These are phyloP conservation scores for Lactarius hatsudake DNA, from an alignment of 768 basidiomycete genomes.

Conservation along the genomic window DNA sequence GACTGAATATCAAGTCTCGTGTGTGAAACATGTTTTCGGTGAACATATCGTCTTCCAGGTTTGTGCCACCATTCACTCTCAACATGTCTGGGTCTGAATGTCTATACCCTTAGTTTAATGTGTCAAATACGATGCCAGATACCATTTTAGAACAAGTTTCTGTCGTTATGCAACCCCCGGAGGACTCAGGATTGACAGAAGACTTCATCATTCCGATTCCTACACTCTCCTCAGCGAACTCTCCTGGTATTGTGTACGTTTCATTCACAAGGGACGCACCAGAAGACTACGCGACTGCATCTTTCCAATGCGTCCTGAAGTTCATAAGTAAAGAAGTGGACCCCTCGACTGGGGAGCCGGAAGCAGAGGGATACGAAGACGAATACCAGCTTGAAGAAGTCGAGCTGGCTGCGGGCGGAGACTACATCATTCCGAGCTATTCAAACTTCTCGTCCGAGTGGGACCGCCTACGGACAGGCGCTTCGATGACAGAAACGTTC, in stretches of 20 bases:
- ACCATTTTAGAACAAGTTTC: slow-evolving; percentile 93
- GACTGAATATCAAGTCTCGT: slow-evolving; percentile 96
- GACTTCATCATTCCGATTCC: slow-evolving; percentile 91
- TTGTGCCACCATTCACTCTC: slow-evolving; percentile 28
- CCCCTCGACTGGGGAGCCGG: slow-evolving; percentile 90
- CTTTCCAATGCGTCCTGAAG: slow-evolving; percentile 89
- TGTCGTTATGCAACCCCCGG: slow-evolving; percentile 84
- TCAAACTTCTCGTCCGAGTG: slow-evolving; percentile 91
- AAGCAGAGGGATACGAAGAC: slow-evolving; percentile 98
- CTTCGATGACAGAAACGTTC: slow-evolving; percentile 89
- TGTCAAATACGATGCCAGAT: slow-evolving; percentile 94
- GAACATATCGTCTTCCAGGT: slow-evolving; percentile 98
- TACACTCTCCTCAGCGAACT: slow-evolving; percentile 62
- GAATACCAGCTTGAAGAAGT: slow-evolving; percentile 97
- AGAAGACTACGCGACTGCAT: slow-evolving; percentile 71
- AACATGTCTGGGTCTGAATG: slow-evolving; percentile 17
- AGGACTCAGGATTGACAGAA: slow-evolving; percentile 75
- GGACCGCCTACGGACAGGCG: slow-evolving; percentile 81
- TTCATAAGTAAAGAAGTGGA: slow-evolving; percentile 98
- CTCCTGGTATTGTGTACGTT: slow-evolving; percentile 87
- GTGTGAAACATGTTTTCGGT: slow-evolving; percentile 95
- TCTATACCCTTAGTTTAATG: slow-evolving; percentile 70
- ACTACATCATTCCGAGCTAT: slow-evolving; percentile 96
- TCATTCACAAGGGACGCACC: slow-evolving; percentile 86
- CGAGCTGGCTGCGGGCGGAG: slow-evolving; percentile 80